Evolutionary conservation across 805 yeast genomes (phyloP).

Genomic region (Teunomyces lycoperdinae): DNA sequence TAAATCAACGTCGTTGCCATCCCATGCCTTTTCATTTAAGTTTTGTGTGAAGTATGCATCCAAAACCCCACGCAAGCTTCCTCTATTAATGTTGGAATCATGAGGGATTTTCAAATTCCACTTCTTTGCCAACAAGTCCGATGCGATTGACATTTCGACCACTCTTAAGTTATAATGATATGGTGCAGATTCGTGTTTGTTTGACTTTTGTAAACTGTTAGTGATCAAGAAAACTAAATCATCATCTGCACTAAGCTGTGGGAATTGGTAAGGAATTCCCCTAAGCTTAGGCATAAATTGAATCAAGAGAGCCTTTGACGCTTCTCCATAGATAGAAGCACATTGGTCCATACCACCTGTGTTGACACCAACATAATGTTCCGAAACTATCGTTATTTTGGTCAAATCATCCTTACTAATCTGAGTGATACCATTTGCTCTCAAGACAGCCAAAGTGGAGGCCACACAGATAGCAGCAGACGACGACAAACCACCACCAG

Average conservation of each 20-base stretch:
- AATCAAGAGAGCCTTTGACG: conserved; percentile 54
- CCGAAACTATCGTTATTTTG: conserved; percentile 59
- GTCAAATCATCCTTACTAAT: conserved; percentile 54
- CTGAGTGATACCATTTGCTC: conserved; percentile 44
- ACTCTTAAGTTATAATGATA: conserved; percentile 67
- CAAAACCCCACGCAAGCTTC: conserved; percentile 64
- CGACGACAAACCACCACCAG: conserved; percentile 69
- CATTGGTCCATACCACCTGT: conserved; percentile 83
- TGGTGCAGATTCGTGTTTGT: conserved; percentile 70
- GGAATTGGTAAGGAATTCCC: conserved; percentile 55
- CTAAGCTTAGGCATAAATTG: conserved; percentile 57
- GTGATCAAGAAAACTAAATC: conserved; percentile 55
- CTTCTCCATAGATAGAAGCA: conserved; percentile 65
- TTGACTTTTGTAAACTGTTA: conserved; percentile 59
- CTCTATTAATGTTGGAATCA: conserved; percentile 53
- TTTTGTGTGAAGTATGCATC: conserved; percentile 44
- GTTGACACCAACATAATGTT: conserved; percentile 70
- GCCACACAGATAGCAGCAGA: conserved; percentile 72
- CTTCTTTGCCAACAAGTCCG: conserved; percentile 52
- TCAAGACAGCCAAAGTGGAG: conserved; percentile 54
- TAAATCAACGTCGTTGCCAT: conserved; percentile 40
- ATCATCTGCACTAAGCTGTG: conserved; percentile 39
- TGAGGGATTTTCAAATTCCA: conserved; percentile 41
- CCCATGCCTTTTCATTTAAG: conserved; percentile 37
- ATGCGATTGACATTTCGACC: conserved; percentile 69